These are phyloP conservation scores for Graphium sp. DNA, from an alignment of 2,329 filamentous ascomycete genomes.

Conservation along the genomic window DNA sequence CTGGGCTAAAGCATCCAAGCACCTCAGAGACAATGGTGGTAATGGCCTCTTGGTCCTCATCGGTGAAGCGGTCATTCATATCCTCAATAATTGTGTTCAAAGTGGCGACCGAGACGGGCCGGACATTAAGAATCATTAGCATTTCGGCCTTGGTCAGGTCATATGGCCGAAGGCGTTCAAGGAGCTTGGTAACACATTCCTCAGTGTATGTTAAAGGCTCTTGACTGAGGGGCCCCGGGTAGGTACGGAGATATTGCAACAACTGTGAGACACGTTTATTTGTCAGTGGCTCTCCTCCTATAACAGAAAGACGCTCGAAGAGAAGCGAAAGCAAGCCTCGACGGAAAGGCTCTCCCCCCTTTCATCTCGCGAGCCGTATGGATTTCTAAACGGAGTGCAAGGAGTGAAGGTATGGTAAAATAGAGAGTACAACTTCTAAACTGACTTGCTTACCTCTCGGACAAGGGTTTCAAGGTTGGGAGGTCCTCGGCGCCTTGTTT, in stretches of 20 bases:
- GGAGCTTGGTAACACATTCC: slow-evolving; percentile 32
- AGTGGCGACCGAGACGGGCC: slow-evolving; percentile 37
- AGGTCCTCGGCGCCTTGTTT: slow-evolving; percentile 31
- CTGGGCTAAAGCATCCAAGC: slow-evolving; percentile 31
- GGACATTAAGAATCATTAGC: slow-evolving; percentile 50
- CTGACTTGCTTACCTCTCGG: slow-evolving; percentile 39
- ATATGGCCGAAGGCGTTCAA: slow-evolving; percentile 36
- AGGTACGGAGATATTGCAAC: slow-evolving; percentile 39
- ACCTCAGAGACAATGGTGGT: slow-evolving; percentile 37
- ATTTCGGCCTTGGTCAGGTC: slow-evolving; percentile 51
- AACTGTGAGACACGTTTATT: slow-evolving; percentile 21
- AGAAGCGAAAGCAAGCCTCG: no score
- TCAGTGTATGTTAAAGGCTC: slow-evolving; percentile 33
- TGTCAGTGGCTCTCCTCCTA: slow-evolving; percentile 3
- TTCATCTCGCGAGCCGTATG: background rate
- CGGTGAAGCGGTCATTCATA: slow-evolving; percentile 40
- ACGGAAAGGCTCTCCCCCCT: background rate
- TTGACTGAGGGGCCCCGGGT: slow-evolving; percentile 37
- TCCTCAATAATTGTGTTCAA: slow-evolving; percentile 51
- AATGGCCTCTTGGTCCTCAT: slow-evolving; percentile 41
- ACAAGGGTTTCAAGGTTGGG: slow-evolving; percentile 44
- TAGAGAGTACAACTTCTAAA: background rate
- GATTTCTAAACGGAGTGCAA: background rate
- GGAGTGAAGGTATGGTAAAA: background rate
- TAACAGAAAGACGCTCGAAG: no score